These are phyloP conservation scores for Pestalotiopsis fici DNA, from an alignment of 2,329 filamentous ascomycete species.

Conservation along the genomic window DNA sequence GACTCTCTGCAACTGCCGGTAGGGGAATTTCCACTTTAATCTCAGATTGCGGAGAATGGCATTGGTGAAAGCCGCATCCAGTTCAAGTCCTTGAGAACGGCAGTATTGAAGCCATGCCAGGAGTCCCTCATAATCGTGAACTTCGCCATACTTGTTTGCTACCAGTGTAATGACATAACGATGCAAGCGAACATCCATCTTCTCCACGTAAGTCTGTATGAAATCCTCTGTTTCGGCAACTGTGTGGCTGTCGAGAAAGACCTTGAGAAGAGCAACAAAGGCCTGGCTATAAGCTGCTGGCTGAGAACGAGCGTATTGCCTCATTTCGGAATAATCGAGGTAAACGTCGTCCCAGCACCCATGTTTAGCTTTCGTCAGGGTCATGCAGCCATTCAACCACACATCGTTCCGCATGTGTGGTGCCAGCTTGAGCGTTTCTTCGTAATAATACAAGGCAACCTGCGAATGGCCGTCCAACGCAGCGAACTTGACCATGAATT, in stretches of 20 bases:
- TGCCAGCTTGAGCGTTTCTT: slow-evolving; percentile 23
- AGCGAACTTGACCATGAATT: slow-evolving; percentile 41
- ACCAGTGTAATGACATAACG: slow-evolving; percentile 40
- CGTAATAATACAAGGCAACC: slow-evolving; percentile 31
- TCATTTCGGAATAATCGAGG: slow-evolving; percentile 29
- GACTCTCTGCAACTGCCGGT: slow-evolving; percentile 33
- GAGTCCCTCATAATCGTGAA: slow-evolving; percentile 38
- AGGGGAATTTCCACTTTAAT: slow-evolving; percentile 37
- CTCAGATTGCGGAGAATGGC: slow-evolving; percentile 39
- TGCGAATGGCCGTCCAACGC: slow-evolving; percentile 33
- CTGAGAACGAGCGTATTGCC: slow-evolving; percentile 9
- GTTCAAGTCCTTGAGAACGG: slow-evolving; percentile 31
- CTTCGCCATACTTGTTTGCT: slow-evolving; percentile 42
- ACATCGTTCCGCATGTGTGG: slow-evolving; percentile 29
- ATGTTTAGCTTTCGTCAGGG: slow-evolving; percentile 34
- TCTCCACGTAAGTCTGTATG: slow-evolving; percentile 34
- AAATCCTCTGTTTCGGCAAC: slow-evolving; percentile 41
- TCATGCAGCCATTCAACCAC: slow-evolving; percentile 36
- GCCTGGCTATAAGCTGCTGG: slow-evolving; percentile 26
- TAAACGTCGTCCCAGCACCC: slow-evolving; percentile 43
- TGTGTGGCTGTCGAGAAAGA: slow-evolving; percentile 38
- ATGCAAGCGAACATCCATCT: slow-evolving; percentile 35
- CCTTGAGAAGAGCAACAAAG: slow-evolving; percentile 39
- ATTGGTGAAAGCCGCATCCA: slow-evolving; percentile 38
- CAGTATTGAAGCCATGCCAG: slow-evolving; percentile 42